phyloP scores from a whole-genome alignment of 352 stramenopile genomes.

The Globisporangium cystogenes region DNA sequence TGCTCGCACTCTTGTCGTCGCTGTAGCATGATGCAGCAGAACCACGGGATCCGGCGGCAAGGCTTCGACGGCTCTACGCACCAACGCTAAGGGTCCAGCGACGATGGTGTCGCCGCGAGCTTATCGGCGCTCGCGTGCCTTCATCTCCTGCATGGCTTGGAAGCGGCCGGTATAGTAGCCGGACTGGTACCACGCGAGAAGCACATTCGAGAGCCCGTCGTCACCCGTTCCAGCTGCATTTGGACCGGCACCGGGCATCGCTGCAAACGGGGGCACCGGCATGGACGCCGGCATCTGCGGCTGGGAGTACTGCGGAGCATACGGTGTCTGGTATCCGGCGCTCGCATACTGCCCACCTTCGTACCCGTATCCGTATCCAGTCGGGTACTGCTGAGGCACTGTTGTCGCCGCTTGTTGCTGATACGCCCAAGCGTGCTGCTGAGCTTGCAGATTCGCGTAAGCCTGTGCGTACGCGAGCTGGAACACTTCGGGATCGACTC shows the following conservation, averaged over 20 bases:
- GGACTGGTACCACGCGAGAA: conserved; percentile 84
- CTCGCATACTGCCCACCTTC: not conserved
- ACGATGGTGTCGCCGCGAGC: not conserved
- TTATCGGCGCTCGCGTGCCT: conserved; percentile 15
- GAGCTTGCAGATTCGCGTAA: conserved; percentile 55
- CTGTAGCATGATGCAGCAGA: conserved; percentile 14
- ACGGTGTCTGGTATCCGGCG: conserved; percentile 14
- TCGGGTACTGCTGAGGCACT: conserved; percentile 4
- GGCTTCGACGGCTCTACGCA: not conserved
- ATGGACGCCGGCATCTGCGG: conserved; percentile 5
- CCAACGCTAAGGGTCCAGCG: not conserved
- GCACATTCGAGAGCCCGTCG: conserved; percentile 63
- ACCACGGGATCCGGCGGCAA: conserved; percentile 11
- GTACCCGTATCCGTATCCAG: conserved; percentile 12
- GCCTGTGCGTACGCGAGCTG: conserved; percentile 63
- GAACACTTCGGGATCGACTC: conserved; percentile 31
- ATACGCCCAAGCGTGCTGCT: conserved; percentile 30
- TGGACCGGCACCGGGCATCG: conserved; percentile 14
- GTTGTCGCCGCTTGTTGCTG: conserved; percentile 7
- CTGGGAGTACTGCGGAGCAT: conserved; percentile 17
- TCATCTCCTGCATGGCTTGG: conserved; percentile 77
- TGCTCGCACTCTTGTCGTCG: not conserved
- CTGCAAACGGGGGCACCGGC: conserved; percentile 14
- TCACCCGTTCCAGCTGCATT: conserved; percentile 13
- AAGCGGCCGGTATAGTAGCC: conserved; percentile 79